These are phyloP conservation scores for Lanmaoa rubissima DNA, from an alignment of 768 basidiomycete genomes.

Conservation along the genomic window DNA sequence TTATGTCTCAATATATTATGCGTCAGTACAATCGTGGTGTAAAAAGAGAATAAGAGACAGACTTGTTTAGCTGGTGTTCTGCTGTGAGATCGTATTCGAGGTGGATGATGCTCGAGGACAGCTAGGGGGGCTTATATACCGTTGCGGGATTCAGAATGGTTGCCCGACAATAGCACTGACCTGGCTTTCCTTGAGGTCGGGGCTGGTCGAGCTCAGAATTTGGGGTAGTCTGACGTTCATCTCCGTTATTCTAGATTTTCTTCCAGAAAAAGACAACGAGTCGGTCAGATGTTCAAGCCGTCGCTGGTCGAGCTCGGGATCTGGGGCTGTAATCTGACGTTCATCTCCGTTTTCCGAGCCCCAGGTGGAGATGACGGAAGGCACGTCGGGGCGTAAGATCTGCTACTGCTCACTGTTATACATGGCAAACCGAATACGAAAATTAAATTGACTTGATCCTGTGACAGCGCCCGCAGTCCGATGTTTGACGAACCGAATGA, in stretches of 20 bases:
- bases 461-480: neutral
- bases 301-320: neutral
- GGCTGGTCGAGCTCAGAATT: too few species aligned
- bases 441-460: neutral
- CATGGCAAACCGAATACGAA: neutral
- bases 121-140: neutral
- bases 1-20: neutral
- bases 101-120: neutral
- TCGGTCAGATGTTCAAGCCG: too few species aligned
- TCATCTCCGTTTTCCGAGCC: neutral
- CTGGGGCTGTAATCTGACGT: neutral
- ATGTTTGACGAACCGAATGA: neutral
- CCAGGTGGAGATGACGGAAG: neutral
- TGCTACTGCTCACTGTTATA: slow-evolving; percentile 13
- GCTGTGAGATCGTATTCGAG: neutral
- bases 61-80: neutral
- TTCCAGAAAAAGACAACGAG: neutral
- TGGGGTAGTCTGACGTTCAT: too few species aligned
- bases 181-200: neutral
- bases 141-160: neutral
- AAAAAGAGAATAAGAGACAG: neutral
- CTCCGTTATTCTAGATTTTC: neutral
- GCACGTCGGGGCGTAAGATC: neutral
- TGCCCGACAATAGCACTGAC: neutral
- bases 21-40: neutral